Percentiles rank a stretch among this genome's conserved stretches.
Evolutionary conservation across 2,329 filamentous ascomycete genomes (phyloP).

Genomic region (Beauveria australis): DNA sequence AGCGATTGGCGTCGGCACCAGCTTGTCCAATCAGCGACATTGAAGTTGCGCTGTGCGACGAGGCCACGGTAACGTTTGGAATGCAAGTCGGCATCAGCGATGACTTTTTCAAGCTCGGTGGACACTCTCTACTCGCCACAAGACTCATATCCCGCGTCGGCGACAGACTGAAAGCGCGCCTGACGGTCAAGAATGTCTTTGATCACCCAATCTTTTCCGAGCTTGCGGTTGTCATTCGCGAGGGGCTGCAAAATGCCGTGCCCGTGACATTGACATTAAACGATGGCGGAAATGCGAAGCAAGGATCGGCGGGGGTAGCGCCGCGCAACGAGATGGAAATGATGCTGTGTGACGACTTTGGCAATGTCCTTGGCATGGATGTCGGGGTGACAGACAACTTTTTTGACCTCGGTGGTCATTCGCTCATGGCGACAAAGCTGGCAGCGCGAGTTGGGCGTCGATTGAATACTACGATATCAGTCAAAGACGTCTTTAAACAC

Average conservation of each 20-base stretch:
- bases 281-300: no score
- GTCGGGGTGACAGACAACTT: conserved; percentile 13
- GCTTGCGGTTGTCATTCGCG: no score
- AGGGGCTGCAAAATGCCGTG: no score
- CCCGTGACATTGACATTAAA: no score
- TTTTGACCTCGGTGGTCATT: conserved; percentile 11
- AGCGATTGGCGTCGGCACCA: not conserved
- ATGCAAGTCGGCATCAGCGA: conserved; percentile 11
- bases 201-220: no score
- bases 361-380: not conserved
- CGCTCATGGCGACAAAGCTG: conserved; percentile 2
- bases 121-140: conserved; percentile 12
- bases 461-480: not conserved
- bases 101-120: conserved; percentile 15
- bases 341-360: no score
- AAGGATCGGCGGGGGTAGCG: no score
- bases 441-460: conserved; percentile 7
- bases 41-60: conserved; percentile 8
- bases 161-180: not conserved
- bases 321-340: no score
- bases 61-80: conserved; percentile 8
- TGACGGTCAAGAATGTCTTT: no score
- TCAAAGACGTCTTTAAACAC: not conserved
- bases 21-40: not conserved
- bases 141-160: not conserved